Evolutionary conservation across 2,329 filamentous ascomycete species (phyloP), one percentile per base, ranked within the genome.

Genomic region (Phaeophleospora eucalypticola): DNA sequence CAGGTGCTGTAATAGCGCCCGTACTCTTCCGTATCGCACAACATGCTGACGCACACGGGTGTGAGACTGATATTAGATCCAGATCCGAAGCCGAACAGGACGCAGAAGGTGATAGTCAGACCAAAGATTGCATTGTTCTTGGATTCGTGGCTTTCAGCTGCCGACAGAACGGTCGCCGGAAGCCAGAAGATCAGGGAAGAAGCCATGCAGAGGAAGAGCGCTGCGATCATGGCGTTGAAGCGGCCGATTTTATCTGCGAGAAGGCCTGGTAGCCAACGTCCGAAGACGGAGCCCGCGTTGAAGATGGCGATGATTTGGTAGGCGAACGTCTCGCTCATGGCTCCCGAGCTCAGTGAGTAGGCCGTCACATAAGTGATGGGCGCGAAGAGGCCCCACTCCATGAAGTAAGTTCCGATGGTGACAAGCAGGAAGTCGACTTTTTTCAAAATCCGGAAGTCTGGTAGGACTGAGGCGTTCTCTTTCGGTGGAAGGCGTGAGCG

Each of bases 271-370:
- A 90, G 71, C 62, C 82, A 83, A 34, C 91, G 82, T 2, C 91
- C 91, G 12, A 95, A 69, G 46, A 87, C 83, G 0, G 84, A 89
- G 7, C 83, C 87, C 1, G 82, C 87, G 64, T 95, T 95, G 63
- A 96, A 76, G 53, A 95, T 84, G 10, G 89, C 84, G 21, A 95
- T 71, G 49, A 94, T 76, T 62, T 89, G 82, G 64, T 87, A 93
- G 2, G 86, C 80, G 58, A 94, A 86, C 0, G 73, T 66, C 4
- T 73, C 64, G 33, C 70, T 72, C 61, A 93, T 82, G 17, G 85
- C 84, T 47, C 83, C 73, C 3, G 65, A 64, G 4, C 62, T 60
- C 4, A 88, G 69, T 1, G 85, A 83, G 62, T 89, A 95, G 0
- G 81, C 84, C 4, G 84, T 84, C 38, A 95, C 80, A 65, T 89